phyloP scores from a whole-genome alignment of 768 basidiomycete species.

The Kwoniella mangroviensis region DNA sequence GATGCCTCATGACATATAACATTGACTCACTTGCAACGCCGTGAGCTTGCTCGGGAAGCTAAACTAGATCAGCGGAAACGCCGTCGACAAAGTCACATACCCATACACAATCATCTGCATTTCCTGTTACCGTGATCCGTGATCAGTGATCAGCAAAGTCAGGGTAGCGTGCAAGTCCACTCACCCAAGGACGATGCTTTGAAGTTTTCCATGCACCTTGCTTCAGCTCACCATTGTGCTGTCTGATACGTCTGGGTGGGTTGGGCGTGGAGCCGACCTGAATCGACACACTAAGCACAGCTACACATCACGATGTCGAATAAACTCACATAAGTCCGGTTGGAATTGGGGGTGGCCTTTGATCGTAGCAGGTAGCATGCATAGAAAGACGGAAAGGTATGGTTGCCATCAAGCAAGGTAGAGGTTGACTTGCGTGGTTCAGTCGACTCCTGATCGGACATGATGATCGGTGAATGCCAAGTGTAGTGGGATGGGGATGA shows the following conservation, averaged over 20 bases:
- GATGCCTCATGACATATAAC: not conserved
- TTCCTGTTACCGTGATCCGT: constrained; percentile 45
- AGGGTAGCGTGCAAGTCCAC: not conserved
- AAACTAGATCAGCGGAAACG: constrained; percentile 16
- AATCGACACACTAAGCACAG: not conserved
- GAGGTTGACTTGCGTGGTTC: constrained; percentile 32
- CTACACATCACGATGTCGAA: not conserved
- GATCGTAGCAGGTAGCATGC: constrained; percentile 82
- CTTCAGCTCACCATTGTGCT: constrained; percentile 78
- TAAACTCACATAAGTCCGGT: constrained; percentile 67
- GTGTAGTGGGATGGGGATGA: too few relatives aligned
- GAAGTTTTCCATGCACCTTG: constrained; percentile 74
- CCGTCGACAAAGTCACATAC: constrained; percentile 15
- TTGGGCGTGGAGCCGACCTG: constrained; percentile 60
- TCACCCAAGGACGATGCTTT: constrained; percentile 64
- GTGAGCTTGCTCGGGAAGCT: constrained; percentile 77
- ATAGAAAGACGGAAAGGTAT: constrained; percentile 66
- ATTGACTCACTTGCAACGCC: constrained; percentile 61
- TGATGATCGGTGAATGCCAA: not conserved
- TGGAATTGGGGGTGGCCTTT: constrained; percentile 63
- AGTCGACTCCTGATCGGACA: constrained; percentile 7
- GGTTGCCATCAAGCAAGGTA: constrained; percentile 53
- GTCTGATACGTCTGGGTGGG: constrained; percentile 61
- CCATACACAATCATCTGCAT: constrained; percentile 85
- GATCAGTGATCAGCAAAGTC: not conserved